phyloP scores from a whole-genome alignment of 2,329 filamentous ascomycete species.

The Paecilomyces niveus region DNA sequence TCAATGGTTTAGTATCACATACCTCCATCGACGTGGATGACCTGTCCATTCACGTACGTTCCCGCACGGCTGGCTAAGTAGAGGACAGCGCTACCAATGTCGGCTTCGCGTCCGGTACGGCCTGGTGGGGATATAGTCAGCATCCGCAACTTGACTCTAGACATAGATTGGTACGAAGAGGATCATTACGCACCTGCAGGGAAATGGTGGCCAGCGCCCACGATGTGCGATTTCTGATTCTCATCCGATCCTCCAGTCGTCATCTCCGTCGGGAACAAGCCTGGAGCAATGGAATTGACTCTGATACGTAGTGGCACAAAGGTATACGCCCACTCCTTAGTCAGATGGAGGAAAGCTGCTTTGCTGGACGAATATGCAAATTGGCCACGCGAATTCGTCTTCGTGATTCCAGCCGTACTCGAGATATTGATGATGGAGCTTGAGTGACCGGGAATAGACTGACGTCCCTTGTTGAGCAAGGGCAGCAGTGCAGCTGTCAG shows the following conservation, averaged over 20 bases:
- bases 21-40: slow-evolving; percentile 25
- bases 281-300: slow-evolving; percentile 52
- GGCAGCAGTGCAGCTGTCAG: slow-evolving; percentile 50
- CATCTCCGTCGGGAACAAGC: slow-evolving; percentile 54
- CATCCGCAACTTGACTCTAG: not conserved
- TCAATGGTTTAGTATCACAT: not conserved
- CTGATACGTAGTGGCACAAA: slow-evolving; percentile 50
- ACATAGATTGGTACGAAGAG: not conserved
- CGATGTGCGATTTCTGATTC: slow-evolving; percentile 49
- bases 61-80: slow-evolving; percentile 39
- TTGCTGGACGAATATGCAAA: slow-evolving; percentile 48
- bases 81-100: slow-evolving; percentile 52
- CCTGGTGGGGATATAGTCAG: slow-evolving; percentile 4
- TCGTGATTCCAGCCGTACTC: slow-evolving; percentile 46
- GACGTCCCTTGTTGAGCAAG: slow-evolving; percentile 43
- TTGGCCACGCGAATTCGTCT: slow-evolving; percentile 44
- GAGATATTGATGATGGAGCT: slow-evolving; percentile 48
- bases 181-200: slow-evolving; percentile 34
- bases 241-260: slow-evolving; percentile 46
- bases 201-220: slow-evolving; percentile 44
- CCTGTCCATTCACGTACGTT: slow-evolving; percentile 45
- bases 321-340: slow-evolving; percentile 48
- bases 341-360: slow-evolving; percentile 46
- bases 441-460: slow-evolving; percentile 41
- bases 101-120: slow-evolving; percentile 49